Evolutionary conservation across 805 yeast genomes (phyloP), one percentile per base, ranked within the genome.

Genomic region (Lipomyces chichibuensis): DNA sequence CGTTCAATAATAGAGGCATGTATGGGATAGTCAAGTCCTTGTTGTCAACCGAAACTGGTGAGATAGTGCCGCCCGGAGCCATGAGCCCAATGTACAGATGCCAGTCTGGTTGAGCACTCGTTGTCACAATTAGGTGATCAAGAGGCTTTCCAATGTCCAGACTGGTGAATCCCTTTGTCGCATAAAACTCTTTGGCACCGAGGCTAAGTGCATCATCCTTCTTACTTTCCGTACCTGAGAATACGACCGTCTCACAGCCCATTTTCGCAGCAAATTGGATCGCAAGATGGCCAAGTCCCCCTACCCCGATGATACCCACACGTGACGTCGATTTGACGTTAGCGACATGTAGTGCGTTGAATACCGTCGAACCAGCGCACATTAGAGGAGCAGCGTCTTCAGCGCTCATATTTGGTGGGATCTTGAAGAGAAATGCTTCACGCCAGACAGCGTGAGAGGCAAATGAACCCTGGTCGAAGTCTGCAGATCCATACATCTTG

Each of bases 331-430:
- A 71, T 4, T 73, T 73, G 8, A 74, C 62, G 58, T 77, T 72
- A 57, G 76, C 74, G 73, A 82, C 77, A 60, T 80, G 79, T 71
- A 87, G 76, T 64, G 91, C 90, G 14, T 88, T 83, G 77, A 79
- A 87, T 2, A 84, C 87, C 7, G 91, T 87, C 72, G 86, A 78
- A 65, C 91, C 91, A 65, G 88, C 90, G 80, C 91, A 87, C 78
- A 86, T 79, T 78, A 87, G 77, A 67, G 90, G 89, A 2, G 89
- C 90, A 39, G 84, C 88, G 29, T 80, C 77, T 43, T 78, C 82
- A 59, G 13, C 2, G 14, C 29, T 7, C 23, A 57, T 70, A 6
- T 71, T 75, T 7, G 82, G 83, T 54, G 90, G 90, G 60, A 87
- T 83, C 53, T 85, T 85, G 78, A 86, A 82, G 0, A 81, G 85